Base-by-base conservation (phyloP, 192 early-diverging fungal species). In the Podila horticola region DNA sequence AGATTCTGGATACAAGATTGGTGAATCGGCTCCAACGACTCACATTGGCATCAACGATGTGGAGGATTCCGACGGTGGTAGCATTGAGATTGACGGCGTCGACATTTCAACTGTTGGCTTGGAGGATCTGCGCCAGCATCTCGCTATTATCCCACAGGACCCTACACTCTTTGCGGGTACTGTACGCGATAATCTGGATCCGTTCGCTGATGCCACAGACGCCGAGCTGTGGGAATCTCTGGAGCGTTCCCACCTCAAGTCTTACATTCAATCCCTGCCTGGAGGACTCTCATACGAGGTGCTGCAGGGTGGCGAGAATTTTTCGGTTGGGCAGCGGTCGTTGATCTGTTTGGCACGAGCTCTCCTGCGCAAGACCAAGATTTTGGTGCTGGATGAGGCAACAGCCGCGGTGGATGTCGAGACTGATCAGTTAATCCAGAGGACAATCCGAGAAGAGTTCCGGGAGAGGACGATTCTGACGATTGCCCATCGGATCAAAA, bases 71-170 rank as follows among this genome's bases (percentile, higher is more conserved):
- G 63, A 50, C 2, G 64, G 85, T 17, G 94, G 95, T 26, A 41
- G 58, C 19, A 95, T 97, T 66, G 8, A 77, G 0, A 87, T 97
- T 33, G 96, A 97, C 67, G 89, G 84, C 26, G 72, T 95, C 45
- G 88, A 96, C 64, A 93, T 97, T 60, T 71, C 86, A 0, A 69
- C 75, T 17, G 74, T 97, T 26, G 89, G 92, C 11, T 65, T 94
- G 64, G 87, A 92, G 65, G 92, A 95, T 33, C 84, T 97, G 70
- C 89, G 96, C 15, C 82, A 85, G 28, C 82, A 86, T 49, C 61
- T 98, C 29, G 91, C 94, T 0, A 92, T 98, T 30, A 95, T 98
- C 66, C 95, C 95, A 28, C 95, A 98, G 84, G 85, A 84, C 48
- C 85, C 85, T 15, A 71, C 71, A 9, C 66, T 84, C 13, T 75